Conservation (phyloP, 768 basidiomycete species). For the Leccinum aurantiacum region DNA sequence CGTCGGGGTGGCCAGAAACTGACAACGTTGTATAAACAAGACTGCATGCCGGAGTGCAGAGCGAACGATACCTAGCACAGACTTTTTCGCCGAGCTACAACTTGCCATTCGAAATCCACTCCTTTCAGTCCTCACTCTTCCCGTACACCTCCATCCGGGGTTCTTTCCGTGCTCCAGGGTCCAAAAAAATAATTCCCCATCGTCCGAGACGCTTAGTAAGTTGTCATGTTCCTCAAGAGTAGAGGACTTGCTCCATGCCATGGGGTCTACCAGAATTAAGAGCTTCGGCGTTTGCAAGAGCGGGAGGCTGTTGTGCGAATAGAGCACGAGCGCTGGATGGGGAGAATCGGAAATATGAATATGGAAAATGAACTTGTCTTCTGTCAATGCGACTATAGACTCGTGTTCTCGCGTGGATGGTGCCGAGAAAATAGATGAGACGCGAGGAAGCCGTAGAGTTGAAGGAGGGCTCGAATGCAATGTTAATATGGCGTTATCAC, state of each 20-base stretch:
- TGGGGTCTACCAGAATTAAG: constrained; percentile 82
- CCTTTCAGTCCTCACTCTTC: constrained; percentile 71
- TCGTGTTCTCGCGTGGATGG: constrained; percentile 54
- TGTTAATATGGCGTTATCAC: constrained; percentile 45
- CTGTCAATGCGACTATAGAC: constrained; percentile 65
- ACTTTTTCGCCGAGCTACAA: constrained; percentile 91
- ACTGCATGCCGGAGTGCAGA: not conserved
- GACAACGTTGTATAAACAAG: constrained; percentile 4
- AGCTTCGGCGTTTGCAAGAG: constrained; percentile 45
- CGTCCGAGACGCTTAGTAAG: constrained; percentile 71
- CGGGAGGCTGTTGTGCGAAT: constrained; percentile 54
- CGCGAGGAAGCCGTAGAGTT: constrained; percentile 45
- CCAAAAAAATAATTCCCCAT: constrained; percentile 90
- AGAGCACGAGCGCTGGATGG: constrained; percentile 42
- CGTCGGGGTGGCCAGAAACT: constrained; percentile 63
- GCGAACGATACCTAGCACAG: constrained; percentile 68
- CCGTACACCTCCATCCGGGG: constrained; percentile 63
- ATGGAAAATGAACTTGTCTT: constrained; percentile 58
- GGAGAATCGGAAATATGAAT: constrained; percentile 43
- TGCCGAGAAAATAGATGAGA: constrained; percentile 65
- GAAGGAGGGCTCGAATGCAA: constrained; percentile 51
- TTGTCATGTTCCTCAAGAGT: constrained; percentile 48
- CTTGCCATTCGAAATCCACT: constrained; percentile 65
- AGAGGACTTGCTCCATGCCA: constrained; percentile 68
- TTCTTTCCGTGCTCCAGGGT: constrained; percentile 47